Evolutionary conservation across 441 rosid species (phyloP).

Genomic region (Mallotus japonicus): DNA sequence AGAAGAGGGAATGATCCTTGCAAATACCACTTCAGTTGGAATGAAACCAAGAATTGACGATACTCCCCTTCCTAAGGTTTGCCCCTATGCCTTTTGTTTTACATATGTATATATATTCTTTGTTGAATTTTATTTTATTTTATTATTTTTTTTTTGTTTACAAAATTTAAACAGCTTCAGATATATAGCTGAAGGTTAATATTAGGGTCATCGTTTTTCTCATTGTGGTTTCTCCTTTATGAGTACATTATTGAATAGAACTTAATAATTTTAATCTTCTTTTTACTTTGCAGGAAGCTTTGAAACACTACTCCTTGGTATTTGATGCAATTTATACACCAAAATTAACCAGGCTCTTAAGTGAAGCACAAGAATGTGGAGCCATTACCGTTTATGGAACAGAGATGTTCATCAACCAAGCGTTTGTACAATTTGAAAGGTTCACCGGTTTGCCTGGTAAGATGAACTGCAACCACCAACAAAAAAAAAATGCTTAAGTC

Average conservation of each 20-base stretch:
- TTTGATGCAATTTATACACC: constrained; percentile 62
- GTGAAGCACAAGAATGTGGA: constrained; percentile 54
- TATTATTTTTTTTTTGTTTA: no score
- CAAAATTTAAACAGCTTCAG: not conserved
- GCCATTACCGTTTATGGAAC: constrained; percentile 46
- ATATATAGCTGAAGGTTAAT: not conserved
- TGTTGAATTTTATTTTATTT: not conserved
- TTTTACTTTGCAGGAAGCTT: constrained; percentile 37
- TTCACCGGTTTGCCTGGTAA: constrained; percentile 62
- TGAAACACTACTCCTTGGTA: constrained; percentile 47
- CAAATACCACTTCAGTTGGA: constrained; percentile 56
- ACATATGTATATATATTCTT: no score
- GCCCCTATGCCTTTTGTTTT: not conserved
- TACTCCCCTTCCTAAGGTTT: constrained; percentile 51
- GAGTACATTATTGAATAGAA: not conserved
- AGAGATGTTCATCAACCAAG: constrained; percentile 56
- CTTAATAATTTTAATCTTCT: not conserved
- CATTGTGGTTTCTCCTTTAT: not conserved
- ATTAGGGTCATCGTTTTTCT: not conserved
- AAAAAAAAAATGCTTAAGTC: not conserved
- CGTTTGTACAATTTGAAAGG: constrained; percentile 52
- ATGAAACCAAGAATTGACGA: constrained; percentile 46
- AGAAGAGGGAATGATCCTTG: constrained; percentile 58
- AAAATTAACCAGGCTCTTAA: constrained; percentile 48
- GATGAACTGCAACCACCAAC: constrained; percentile 7